Evolutionary conservation across 2,329 filamentous ascomycete species (phyloP).

Genomic region (Talaromyces sp.): DNA sequence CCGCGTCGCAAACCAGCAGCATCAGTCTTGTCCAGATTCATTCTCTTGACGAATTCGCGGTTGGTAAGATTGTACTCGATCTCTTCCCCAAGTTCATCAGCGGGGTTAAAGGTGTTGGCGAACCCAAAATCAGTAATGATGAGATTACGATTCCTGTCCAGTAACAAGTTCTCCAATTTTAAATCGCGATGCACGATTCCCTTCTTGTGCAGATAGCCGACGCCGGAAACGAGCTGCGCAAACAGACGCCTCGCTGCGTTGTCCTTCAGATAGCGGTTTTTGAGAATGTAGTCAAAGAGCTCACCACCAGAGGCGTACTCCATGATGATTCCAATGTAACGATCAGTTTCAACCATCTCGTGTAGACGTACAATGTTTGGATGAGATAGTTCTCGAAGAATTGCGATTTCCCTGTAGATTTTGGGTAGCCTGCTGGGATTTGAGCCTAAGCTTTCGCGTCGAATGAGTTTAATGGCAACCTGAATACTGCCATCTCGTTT

Average conservation of each 20-base stretch:
- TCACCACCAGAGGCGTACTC: slow-evolving; percentile 98
- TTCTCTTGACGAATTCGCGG: slow-evolving; percentile 78
- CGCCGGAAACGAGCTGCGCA: slow-evolving; percentile 90
- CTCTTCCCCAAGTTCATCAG: slow-evolving; percentile 82
- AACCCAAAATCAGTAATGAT: slow-evolving; percentile 99
- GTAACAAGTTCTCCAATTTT: slow-evolving; percentile 89
- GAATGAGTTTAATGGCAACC: slow-evolving; percentile 97
- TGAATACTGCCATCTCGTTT: slow-evolving; percentile 89
- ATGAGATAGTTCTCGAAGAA: slow-evolving; percentile 79
- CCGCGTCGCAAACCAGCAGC: slow-evolving; percentile 73
- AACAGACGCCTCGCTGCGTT: slow-evolving; percentile 84
- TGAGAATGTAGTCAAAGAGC: slow-evolving; percentile 96
- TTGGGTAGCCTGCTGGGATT: slow-evolving; percentile 89
- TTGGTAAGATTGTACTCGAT: slow-evolving; percentile 83
- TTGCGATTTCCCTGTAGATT: slow-evolving; percentile 94
- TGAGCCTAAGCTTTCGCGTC: slow-evolving; percentile 79
- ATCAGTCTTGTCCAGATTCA: slow-evolving; percentile 76
- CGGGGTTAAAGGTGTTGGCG: slow-evolving; percentile 90
- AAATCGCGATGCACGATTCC: slow-evolving; percentile 96
- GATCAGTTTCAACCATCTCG: slow-evolving; percentile 97
- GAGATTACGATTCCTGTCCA: slow-evolving; percentile 96
- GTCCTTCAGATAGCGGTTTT: slow-evolving; percentile 94
- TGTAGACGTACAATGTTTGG: slow-evolving; percentile 95
- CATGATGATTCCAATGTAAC: slow-evolving; percentile 95
- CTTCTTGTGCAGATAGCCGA: slow-evolving; percentile 97